A percentile compares a stretch with the other conserved stretches of the same genome.
These are phyloP conservation scores for Penicillium atrosanguineum DNA, from an alignment of 495 filamentous ascomycete genomes.

Conservation along the genomic window DNA sequence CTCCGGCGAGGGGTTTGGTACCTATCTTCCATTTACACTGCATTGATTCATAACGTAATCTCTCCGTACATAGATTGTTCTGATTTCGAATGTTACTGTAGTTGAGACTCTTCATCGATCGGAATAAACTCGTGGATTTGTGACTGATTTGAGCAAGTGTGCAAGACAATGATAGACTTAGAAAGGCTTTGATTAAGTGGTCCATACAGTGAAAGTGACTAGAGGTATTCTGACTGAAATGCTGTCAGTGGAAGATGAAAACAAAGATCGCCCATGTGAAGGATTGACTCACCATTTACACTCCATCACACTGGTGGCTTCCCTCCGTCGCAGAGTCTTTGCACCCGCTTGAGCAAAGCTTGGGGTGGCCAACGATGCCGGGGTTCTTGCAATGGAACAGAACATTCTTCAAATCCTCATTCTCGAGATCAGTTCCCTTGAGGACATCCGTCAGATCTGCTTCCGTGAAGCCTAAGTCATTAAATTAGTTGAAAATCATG, in stretches of 20 bases:
- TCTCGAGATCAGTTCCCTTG: conserved; percentile 31
- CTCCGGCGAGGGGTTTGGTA: too few species aligned
- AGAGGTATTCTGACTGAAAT: background rate
- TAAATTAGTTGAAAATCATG: background rate
- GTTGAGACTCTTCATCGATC: too few species aligned
- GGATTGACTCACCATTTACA: conserved; percentile 23
- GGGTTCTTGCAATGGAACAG: conserved; percentile 43
- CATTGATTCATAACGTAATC: too few species aligned
- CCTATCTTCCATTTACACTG: too few species aligned
- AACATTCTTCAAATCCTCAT: conserved; percentile 29
- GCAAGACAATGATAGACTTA: too few species aligned
- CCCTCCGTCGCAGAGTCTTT: conserved; percentile 30
- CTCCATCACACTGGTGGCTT: conserved; percentile 31
- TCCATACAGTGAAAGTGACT: too few species aligned
- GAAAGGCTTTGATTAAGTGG: too few species aligned
- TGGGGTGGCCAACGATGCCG: conserved; percentile 35
- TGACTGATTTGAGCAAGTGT: too few species aligned
- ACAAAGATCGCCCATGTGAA: background rate
- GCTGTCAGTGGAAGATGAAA: background rate
- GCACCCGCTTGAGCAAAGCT: conserved; percentile 35
- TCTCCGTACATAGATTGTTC: too few species aligned
- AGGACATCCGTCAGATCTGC: conserved; percentile 31
- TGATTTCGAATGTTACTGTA: too few species aligned
- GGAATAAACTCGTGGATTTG: too few species aligned
- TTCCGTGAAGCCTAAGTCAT: conserved; percentile 31